These are phyloP conservation scores for Aspergillus mulundensis DNA, from an alignment of 495 filamentous ascomycete species.

Conservation along the genomic window DNA sequence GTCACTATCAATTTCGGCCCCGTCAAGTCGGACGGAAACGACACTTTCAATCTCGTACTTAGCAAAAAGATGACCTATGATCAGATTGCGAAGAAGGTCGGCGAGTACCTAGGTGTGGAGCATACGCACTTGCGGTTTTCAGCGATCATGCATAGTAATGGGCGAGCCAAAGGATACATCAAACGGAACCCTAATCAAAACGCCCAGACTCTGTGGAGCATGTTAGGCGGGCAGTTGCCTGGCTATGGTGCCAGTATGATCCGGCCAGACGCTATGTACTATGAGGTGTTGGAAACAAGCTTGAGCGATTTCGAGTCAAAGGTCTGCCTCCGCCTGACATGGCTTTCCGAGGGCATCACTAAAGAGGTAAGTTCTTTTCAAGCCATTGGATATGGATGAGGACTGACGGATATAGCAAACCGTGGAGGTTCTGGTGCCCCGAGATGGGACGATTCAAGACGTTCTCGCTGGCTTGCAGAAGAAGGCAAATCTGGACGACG, in stretches of 20 bases:
- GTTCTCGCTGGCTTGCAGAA: constrained; percentile 68
- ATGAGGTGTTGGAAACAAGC: constrained; percentile 90
- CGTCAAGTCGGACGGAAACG: constrained; percentile 34
- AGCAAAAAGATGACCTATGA: constrained; percentile 90
- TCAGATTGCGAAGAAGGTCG: constrained; percentile 80
- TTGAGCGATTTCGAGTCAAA: constrained; percentile 89
- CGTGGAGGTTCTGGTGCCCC: constrained; percentile 77
- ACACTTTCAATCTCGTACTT: constrained; percentile 67
- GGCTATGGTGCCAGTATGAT: constrained; percentile 63
- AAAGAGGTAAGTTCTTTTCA: constrained; percentile 64
- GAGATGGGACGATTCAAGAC: constrained; percentile 73
- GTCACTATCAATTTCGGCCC: constrained; percentile 57
- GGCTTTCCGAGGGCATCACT: constrained; percentile 81
- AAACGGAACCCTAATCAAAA: constrained; percentile 64
- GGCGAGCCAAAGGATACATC: constrained; percentile 69
- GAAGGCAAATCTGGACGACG: constrained; percentile 73
- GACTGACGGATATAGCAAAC: constrained; percentile 48
- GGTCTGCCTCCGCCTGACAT: constrained; percentile 74
- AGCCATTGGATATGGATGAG: not conserved
- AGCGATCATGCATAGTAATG: constrained; percentile 68
- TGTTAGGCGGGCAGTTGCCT: constrained; percentile 64
- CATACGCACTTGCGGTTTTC: constrained; percentile 87
- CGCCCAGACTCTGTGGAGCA: constrained; percentile 60
- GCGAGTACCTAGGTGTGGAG: constrained; percentile 69
- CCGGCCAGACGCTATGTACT: constrained; percentile 72